Conservation (phyloP, 176 grass and related monocot genomes). For the Thinopyrum elongatum region DNA sequence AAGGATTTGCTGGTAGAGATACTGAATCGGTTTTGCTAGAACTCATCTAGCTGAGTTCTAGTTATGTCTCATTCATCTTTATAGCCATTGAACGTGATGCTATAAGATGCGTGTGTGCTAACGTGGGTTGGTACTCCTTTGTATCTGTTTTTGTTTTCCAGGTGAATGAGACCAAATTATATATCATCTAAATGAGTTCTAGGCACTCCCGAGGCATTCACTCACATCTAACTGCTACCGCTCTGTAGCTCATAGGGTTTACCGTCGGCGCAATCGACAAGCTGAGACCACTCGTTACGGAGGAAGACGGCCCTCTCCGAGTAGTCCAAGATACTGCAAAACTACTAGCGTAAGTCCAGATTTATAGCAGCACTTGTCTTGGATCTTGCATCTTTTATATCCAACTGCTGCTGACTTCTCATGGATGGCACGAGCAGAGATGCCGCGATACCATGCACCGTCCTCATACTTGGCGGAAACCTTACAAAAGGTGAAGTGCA, state of each 20-base stretch:
- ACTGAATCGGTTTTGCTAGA: too few species aligned
- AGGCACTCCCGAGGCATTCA: too few species aligned
- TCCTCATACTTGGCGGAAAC: constrained; percentile 67
- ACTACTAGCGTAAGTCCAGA: constrained; percentile 38
- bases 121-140: too few species aligned
- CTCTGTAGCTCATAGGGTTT: constrained; percentile 47
- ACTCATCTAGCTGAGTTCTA: too few species aligned
- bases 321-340: constrained; percentile 44
- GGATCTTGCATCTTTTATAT: neutral
- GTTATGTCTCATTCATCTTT: too few species aligned
- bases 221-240: neutral
- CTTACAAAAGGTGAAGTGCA: constrained; percentile 42
- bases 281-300: constrained; percentile 45
- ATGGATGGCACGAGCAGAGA: constrained; percentile 33
- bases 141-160: too few species aligned
- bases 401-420: neutral
- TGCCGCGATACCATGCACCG: constrained; percentile 58
- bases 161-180: too few species aligned
- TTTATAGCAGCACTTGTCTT: neutral
- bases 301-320: constrained; percentile 33
- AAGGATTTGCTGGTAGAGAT: neutral
- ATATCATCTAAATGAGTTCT: too few species aligned
- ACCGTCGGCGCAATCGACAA: constrained; percentile 23
- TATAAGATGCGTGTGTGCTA: too few species aligned
- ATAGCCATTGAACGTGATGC: too few species aligned